Conservation (phyloP, 2,329 filamentous ascomycete genomes). For the Chrysoporthe puriensis region DNA sequence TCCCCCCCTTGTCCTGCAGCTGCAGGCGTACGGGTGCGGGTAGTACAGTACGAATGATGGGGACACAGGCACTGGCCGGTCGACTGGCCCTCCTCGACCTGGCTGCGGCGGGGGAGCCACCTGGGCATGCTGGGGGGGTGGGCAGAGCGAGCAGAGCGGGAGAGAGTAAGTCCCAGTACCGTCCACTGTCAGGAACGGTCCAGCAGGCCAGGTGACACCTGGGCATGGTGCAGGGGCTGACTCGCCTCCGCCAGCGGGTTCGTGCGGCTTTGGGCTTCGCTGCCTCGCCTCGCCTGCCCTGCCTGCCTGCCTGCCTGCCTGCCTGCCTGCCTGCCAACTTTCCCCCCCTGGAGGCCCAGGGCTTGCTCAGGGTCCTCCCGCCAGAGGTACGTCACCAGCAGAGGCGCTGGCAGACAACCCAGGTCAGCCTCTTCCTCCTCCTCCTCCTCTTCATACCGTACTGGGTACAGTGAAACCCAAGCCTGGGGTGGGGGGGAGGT, state of each 20-base stretch:
- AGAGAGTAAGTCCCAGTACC: neutral
- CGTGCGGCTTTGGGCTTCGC: neutral
- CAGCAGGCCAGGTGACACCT: slow-evolving; percentile 2
- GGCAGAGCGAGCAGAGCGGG: too few species aligned
- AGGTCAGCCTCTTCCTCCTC: neutral
- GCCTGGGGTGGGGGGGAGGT: too few species aligned
- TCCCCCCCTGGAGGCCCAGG: neutral
- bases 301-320: neutral
- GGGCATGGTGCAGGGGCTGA: neutral
- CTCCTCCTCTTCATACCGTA: neutral
- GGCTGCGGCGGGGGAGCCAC: too few species aligned
- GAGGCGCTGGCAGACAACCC: neutral
- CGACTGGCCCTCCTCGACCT: neutral
- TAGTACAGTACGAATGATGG: too few species aligned
- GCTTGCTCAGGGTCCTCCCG: slow-evolving; percentile 2
- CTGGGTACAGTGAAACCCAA: neutral
- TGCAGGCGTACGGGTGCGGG: too few species aligned
- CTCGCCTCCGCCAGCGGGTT: slow-evolving; percentile 3
- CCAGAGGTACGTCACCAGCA: slow-evolving; percentile 1
- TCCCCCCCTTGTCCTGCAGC: too few species aligned
- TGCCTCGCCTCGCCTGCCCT: neutral
- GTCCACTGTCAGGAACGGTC: slow-evolving; percentile 5
- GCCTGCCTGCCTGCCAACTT: slow-evolving; percentile 2
- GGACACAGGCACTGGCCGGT: neutral
- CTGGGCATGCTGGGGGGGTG: neutral